These are phyloP conservation scores for Hibiscus trionum DNA, from an alignment of 345 rosid genomes.

Conservation along the genomic window DNA sequence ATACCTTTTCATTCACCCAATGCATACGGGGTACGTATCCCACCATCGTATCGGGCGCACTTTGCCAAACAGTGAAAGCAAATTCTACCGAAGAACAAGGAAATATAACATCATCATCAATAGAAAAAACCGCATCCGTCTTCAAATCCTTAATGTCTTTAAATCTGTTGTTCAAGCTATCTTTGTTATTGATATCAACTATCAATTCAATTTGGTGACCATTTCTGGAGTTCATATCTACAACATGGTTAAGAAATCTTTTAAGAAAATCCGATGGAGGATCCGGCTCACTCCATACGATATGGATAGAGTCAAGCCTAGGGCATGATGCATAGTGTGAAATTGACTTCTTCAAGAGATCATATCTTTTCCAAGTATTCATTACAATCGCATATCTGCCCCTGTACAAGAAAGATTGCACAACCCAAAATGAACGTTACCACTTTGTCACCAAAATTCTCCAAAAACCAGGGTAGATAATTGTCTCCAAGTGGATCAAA, in stretches of 20 bases:
- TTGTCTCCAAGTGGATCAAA: no score
- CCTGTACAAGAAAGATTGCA: conserved; percentile 4
- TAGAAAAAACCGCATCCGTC: conserved; percentile 79
- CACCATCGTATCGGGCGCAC: conserved; percentile 79
- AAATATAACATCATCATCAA: conserved; percentile 87
- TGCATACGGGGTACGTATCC: conserved; percentile 91
- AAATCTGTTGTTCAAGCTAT: conserved; percentile 89
- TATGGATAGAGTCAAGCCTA: conserved; percentile 71
- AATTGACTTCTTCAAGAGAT: conserved; percentile 77
- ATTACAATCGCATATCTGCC: conserved; percentile 73
- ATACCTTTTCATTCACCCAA: conserved; percentile 60
- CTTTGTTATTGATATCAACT: conserved; percentile 70
- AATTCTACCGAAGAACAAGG: conserved; percentile 78
- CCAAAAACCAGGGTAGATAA: no score
- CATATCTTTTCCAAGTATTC: conserved; percentile 95
- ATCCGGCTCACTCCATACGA: conserved; percentile 96
- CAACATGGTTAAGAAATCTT: conserved; percentile 34
- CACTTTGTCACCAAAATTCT: no score
- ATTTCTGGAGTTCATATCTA: conserved; percentile 38
- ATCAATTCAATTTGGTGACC: conserved; percentile 45
- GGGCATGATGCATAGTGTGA: conserved; percentile 70
- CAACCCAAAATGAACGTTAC: no score
- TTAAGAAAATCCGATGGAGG: conserved; percentile 75
- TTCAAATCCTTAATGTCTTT: conserved; percentile 69
- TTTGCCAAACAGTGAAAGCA: conserved; percentile 86